phyloP scores from a whole-genome alignment of 805 yeast species.

The Teunomyces tritomae region DNA sequence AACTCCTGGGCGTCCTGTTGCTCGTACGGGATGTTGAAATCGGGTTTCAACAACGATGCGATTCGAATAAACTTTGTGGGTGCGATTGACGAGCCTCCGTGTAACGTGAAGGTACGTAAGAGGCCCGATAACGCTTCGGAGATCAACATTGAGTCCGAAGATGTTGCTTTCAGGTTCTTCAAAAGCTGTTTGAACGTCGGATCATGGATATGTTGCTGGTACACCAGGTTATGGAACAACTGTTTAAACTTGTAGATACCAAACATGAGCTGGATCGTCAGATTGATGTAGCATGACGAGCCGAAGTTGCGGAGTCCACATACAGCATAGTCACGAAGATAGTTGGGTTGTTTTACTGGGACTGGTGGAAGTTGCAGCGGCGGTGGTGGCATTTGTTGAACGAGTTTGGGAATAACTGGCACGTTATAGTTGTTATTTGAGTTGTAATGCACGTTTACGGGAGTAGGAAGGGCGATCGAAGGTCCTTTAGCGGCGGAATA shows the following conservation, averaged over 20 bases:
- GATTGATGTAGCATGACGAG: constrained; percentile 73
- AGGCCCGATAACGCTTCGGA: constrained; percentile 53
- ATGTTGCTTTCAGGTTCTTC: constrained; percentile 12
- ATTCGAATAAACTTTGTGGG: constrained; percentile 62
- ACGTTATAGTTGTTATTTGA: background rate
- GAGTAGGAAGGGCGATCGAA: background rate
- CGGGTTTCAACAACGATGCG: constrained; percentile 56
- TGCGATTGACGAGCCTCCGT: constrained; percentile 60
- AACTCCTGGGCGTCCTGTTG: constrained; percentile 85
- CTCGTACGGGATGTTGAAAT: constrained; percentile 64
- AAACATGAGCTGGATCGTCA: constrained; percentile 69
- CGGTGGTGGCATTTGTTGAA: background rate
- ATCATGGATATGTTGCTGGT: constrained; percentile 40
- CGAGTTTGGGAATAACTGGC: background rate
- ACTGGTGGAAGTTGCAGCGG: constrained; percentile 2
- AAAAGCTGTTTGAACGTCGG: constrained; percentile 26
- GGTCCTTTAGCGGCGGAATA: constrained; percentile 1
- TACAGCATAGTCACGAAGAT: constrained; percentile 43
- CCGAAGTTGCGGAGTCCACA: constrained; percentile 69
- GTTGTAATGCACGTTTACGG: background rate
- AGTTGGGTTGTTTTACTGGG: constrained; percentile 12
- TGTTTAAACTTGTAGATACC: constrained; percentile 49
- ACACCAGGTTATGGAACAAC: constrained; percentile 47
- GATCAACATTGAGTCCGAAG: constrained; percentile 24
- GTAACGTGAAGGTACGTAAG: constrained; percentile 54